Evolutionary conservation across 208 protist genomes (phyloP).

Genomic region (Trypanosoma mega): DNA sequence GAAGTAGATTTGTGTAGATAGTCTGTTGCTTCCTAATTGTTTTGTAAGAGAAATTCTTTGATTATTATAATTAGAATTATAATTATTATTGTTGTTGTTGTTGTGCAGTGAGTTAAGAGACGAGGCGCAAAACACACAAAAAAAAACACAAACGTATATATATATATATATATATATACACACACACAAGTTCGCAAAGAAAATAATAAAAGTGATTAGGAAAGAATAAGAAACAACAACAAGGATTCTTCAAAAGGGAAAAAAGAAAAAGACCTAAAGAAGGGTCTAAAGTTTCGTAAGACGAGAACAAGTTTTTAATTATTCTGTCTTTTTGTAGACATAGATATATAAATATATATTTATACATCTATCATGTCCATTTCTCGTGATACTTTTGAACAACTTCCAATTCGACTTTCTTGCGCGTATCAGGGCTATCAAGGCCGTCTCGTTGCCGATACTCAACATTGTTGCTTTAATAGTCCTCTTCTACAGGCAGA

Average conservation of each 20-base stretch:
- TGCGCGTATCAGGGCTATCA: constrained; percentile 71
- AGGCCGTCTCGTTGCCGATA: constrained; percentile 50
- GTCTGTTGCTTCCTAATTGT: background rate
- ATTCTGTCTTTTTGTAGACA: background rate
- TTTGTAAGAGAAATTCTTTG: background rate
- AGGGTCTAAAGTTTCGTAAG: background rate
- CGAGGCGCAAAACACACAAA: background rate
- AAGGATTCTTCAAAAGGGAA: background rate
- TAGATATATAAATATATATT: constrained; percentile 1
- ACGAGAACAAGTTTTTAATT: background rate
- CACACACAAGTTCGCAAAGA: too few relatives aligned
- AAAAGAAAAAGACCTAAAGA: background rate
- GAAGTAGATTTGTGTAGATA: too few relatives aligned
- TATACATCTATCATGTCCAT: background rate
- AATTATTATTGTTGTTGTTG: background rate
- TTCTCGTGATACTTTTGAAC: background rate
- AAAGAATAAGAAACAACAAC: background rate
- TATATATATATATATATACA: too few relatives aligned
- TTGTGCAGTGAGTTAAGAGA: background rate
- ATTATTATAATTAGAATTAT: background rate
- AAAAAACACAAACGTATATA: too few relatives aligned
- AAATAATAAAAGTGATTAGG: too few relatives aligned
- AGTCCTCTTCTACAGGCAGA: constrained; percentile 51
- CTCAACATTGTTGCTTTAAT: constrained; percentile 57
- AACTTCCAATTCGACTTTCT: constrained; percentile 20